Evolutionary conservation across 1,139 yeast genomes (phyloP), one percentile per base, ranked within the genome.

Genomic region (Saccharomyces hybrid): DNA sequence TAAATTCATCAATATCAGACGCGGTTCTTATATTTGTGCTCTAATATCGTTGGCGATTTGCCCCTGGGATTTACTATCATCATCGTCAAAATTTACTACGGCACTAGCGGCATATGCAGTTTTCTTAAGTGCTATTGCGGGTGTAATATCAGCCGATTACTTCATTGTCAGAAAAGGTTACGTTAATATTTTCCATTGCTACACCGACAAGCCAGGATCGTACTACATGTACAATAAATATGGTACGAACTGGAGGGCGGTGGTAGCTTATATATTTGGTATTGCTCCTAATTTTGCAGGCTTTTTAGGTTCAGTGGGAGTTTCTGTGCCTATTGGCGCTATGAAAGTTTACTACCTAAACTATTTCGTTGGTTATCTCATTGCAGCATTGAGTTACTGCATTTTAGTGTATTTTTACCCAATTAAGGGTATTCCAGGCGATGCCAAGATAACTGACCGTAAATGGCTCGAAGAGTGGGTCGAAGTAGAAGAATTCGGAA

Each of bases 171-270:
- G 88, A 72, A 82, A 88, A 68, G 96, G 96, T 47, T 77, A 77
- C 66, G 67, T 88, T 62, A 75, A 78, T 58, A 72, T 88, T 51
- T 76, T 79, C 53, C 91, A 88, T 64, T 74, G 90, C 58, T 89
- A 84, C 69, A 64, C 77, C 14, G 74, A 76, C 38, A 69, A 72
- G 46, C 64, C 62, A 2, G 72, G 67, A 64, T 64, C 72, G 9
- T 70, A 77, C 51, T 89, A 89, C 73, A 76, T 78, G 71, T 88
- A 77, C 68, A 82, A 81, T 72, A 74, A 71, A 49, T 67, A 73
- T 50, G 96, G 96, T 42, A 67, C 83, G 69, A 88, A 89, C 69
- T 88, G 95, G 95, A 79, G 96, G 65, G 91, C 89, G 1, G 80
- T 80, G 55, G 79, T 74, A 42, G 88, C 91, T 0, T 86, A 86